Base-by-base conservation (phyloP, 2,329 filamentous ascomycete genomes). In the Ceratocystis lukuohia region DNA sequence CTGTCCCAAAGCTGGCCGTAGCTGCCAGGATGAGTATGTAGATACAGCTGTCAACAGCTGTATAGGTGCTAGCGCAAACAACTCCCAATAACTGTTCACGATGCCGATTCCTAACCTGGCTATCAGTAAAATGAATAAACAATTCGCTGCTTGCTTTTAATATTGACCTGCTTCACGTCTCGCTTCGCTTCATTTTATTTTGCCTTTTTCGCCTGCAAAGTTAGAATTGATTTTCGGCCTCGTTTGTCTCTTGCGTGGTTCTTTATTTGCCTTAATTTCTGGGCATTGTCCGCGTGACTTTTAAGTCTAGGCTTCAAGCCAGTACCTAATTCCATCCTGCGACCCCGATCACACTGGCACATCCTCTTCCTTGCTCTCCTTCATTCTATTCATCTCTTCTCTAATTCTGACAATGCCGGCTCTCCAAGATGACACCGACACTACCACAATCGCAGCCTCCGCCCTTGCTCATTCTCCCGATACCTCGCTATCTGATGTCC, bases 401-500 rank as follows among this genome's bases (percentile, higher is more conserved):
- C n/a, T 12, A 25, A 22, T 41, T 41, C 62, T 5, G 22, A 41
- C 57, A 65, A 67, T 67, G 66, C 59, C 62, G 10, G 61, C 66
- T 22, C 56, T 59, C 5, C 53, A 62, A n/a, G 62, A 30, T 46
- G 66, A 67, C 46, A 30, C 56, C 20, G 57, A 67, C 17, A 30
- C 62, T 5, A 17, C 53, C 7, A 33, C 50, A 10, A 20, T 45
- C 5, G 56, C 62, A 5, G 48, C 20, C 12, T 25, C 53, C 20
- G 45, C 50, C 22, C 12, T 45, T 15, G 56, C 62, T 6, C 56
- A 17, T 15, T 65, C 62, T 1, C 66, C 62, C n/a, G 61, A 15
- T 15, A 66, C 65, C 3, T 66, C 65, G 4, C 20, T 64, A 15
- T 62, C 62, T 5, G 66, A 67, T 33, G 62, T 48, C 46, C 65